Conservation (phyloP, 1,284 basidiomycete species). For the Athelia sp. region DNA sequence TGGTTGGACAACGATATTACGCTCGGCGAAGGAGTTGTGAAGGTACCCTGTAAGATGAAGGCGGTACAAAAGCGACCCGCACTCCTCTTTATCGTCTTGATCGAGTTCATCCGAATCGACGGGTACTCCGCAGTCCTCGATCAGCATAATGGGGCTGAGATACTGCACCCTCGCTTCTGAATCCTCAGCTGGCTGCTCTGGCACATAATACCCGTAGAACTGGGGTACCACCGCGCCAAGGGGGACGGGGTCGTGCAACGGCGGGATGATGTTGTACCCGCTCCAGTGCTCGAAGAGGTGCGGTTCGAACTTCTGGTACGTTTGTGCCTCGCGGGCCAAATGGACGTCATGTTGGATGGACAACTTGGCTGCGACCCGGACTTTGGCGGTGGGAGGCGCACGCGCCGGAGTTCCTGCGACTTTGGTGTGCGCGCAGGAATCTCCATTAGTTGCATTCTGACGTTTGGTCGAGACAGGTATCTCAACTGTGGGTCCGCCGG, state of each 20-base stretch:
- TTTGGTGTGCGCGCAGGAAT: background rate
- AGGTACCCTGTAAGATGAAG: constrained; percentile 26
- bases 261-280: constrained; percentile 37
- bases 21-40: constrained; percentile 28
- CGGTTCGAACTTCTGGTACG: constrained; percentile 37
- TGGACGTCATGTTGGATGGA: background rate
- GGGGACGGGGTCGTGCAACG: constrained; percentile 38
- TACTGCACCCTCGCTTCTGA: constrained; percentile 7
- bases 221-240: constrained; percentile 44
- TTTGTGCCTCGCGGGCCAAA: constrained; percentile 28
- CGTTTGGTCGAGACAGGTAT: background rate
- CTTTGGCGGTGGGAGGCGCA: background rate
- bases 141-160: constrained; percentile 40
- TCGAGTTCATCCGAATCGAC: constrained; percentile 15
- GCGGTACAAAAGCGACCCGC: constrained; percentile 23
- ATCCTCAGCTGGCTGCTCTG: constrained; percentile 13
- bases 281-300: constrained; percentile 44
- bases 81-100: constrained; percentile 19
- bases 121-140: constrained; percentile 44
- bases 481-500: background rate
- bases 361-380: background rate
- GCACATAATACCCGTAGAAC: constrained; percentile 49
- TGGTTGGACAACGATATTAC: constrained; percentile 32
- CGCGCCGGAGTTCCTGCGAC: background rate
- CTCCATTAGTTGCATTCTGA: background rate